Base-by-base conservation (phyloP, 768 basidiomycete genomes). In the Boletus subparvulus region DNA sequence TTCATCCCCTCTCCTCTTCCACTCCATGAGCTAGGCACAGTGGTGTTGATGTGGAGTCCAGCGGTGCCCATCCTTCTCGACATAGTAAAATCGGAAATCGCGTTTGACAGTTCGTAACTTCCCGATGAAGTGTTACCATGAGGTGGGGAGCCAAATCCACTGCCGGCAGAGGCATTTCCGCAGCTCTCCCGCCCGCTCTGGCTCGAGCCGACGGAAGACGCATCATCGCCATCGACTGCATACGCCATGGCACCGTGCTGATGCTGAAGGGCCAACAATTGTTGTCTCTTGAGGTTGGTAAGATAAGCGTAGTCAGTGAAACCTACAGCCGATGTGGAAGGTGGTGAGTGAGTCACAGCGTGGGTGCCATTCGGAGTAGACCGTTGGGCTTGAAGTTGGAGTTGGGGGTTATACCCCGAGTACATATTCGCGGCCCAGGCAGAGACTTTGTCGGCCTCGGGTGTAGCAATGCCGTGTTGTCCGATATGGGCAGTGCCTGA, bases 301-400 rank as follows among this genome's bases (percentile, higher is more conserved):
- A 72, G 58, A 40, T 65, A 63, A 4, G 52, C 50, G 13, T 71
- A 74, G 33, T 71, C 62, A 17, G 48, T 46, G 28, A 59, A 60
- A 6, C 54, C 60, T 3, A 61, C 50, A 12, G 56, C 54, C 21
- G 61, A 21, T 19, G 58, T 46, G 0, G 67, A 46, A 6, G 69
- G 37, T 1, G 60, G 36, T 1, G 59, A 49, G 13, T 66, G 54
- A 73, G 67, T 40, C 71, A 52, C 50, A 47, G 37, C 71, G 58
- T 79, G 79, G 21, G 76, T 68, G 12, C 69, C 65, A 8, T 75
- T 70, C 21, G 80, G 76, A 37, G 80, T 68, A 46, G 63, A 58
- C 3, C 73, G 69, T 37, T 75, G 76, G 0, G 73, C 61, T n/a
- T 69, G 71, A 50, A 68, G 54, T 26, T 67, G 73, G 33, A 52